Evolutionary conservation across 805 yeast genomes (phyloP).

Genomic region (Candida argentea): DNA sequence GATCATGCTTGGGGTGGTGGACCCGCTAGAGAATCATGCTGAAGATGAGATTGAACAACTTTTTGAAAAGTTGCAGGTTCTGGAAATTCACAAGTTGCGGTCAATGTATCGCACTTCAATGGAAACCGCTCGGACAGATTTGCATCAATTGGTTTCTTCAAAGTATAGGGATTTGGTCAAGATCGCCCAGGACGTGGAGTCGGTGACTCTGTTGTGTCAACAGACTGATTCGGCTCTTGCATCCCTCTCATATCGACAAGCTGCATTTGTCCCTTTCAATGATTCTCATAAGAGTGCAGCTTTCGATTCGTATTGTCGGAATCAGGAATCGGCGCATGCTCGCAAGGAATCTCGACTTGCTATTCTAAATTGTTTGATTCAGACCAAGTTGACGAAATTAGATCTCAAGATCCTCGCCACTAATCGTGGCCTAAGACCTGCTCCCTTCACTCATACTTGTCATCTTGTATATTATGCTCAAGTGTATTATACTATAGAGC

Average conservation of each 20-base stretch:
- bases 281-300: constrained; percentile 9
- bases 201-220: constrained; percentile 16
- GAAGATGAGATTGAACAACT: too few species aligned
- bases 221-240: constrained; percentile 16
- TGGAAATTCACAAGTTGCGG: constrained; percentile 19
- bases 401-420: constrained; percentile 15
- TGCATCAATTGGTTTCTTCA: constrained; percentile 28
- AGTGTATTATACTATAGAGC: constrained; percentile 21
- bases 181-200: constrained; percentile 33
- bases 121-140: constrained; percentile 18
- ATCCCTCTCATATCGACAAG: constrained; percentile 20
- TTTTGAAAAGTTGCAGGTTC: too few species aligned
- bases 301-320: constrained; percentile 13
- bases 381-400: constrained; percentile 18
- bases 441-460: constrained; percentile 16
- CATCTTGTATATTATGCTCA: constrained; percentile 22
- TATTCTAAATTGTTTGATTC: constrained; percentile 19
- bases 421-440: constrained; percentile 1
- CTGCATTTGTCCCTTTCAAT: constrained; percentile 19
- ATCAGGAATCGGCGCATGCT: constrained; percentile 9
- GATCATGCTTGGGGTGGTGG: too few species aligned
- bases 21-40: too few species aligned
- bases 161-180: constrained; percentile 34
- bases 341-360: constrained; percentile 12
- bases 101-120: constrained; percentile 18